Evolutionary conservation across 768 basidiomycete genomes (phyloP).

Genomic region (Clitopilus hobsonii): DNA sequence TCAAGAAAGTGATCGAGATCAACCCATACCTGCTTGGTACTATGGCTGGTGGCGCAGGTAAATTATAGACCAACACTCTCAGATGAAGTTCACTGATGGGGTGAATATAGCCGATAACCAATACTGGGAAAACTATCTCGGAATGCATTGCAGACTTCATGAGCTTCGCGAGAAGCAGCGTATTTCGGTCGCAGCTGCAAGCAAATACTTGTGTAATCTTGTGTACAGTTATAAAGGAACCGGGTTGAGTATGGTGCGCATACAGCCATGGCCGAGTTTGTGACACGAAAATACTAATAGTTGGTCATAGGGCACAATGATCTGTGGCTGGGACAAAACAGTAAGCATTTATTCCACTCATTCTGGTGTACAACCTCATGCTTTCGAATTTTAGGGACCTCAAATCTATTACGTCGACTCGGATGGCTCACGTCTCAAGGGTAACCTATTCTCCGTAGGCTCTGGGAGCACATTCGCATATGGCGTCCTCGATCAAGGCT

Average conservation of each 20-base stretch:
- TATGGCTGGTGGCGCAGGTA: slow-evolving; percentile 98
- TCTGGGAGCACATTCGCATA: slow-evolving; percentile 99
- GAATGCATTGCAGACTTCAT: slow-evolving; percentile 94
- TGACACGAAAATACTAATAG: slow-evolving; percentile 1
- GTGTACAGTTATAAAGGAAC: slow-evolving; percentile 99
- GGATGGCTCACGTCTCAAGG: slow-evolving; percentile 92
- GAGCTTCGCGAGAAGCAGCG: slow-evolving; percentile 95
- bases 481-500: slow-evolving; percentile 95
- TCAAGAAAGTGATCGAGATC: slow-evolving; percentile 99
- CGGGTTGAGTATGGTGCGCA: slow-evolving; percentile 92
- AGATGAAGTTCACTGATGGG: slow-evolving; percentile 1
- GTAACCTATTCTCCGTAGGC: slow-evolving; percentile 97
- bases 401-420: slow-evolving; percentile 98
- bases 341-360: slow-evolving; percentile 36
- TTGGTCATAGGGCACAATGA: slow-evolving; percentile 86
- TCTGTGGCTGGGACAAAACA: slow-evolving; percentile 99
- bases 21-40: slow-evolving; percentile 98
- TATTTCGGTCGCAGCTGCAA: slow-evolving; percentile 97
- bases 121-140: slow-evolving; percentile 99
- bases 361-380: not conserved
- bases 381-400: slow-evolving; percentile 60
- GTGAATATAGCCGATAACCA: slow-evolving; percentile 76
- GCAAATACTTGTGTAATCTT: slow-evolving; percentile 95
- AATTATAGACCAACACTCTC: slow-evolving; percentile 18
- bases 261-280: not conserved